Base-by-base conservation (phyloP, 495 filamentous ascomycete genomes). In the Pseudomonodictys pantanalensis region DNA sequence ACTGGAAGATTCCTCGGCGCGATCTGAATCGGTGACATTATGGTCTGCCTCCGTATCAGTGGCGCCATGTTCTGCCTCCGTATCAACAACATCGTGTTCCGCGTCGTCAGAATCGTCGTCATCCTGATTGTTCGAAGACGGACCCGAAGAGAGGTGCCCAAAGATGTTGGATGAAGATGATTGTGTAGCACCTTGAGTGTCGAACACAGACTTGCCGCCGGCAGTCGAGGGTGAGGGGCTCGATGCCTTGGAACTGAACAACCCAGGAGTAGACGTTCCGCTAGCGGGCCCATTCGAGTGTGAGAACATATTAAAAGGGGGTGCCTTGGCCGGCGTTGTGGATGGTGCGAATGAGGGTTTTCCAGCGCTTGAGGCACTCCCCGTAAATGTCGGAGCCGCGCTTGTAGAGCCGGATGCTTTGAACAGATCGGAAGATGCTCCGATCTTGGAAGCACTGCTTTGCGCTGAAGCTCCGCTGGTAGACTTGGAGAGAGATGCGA, bases 161-260 rank as follows among this genome's bases (percentile, higher is more conserved):
- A 65, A 65, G n/a, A 65, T 56, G 29, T 65, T 65, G 39, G 18
- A 5, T 6, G 3, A 10, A 12, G 26, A 24, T 38, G 41, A 24
- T 5, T n/a, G 20, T 17, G 22, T 17, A 22, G 43, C 44, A 17
- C 15, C 29, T 9, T 51, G 50, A 1, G 29, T 35, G 43, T 56
- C 57, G 30, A 65, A 61, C 2, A 65, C 61, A 20, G 60, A 63
- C 12, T 9, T 8, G 17, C 54, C 53, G 39, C 54, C 60, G 15
- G 46, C 4, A 25, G 25, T 52, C 1, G 62, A 65, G 18, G 29
- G 35, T 7, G 62, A 44, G 6, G 62, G 56, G 43, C 62, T 65
- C 18, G 26, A 30, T 15, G n/a, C 8, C 9, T 48, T 26, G 2
- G 60, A 64, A 25, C 28, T 17, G 25, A 54, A 48, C 0, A 57